Evolutionary conservation across 352 stramenopile species (phyloP), one percentile per base, ranked within the genome.

Genomic region (Bremia lactucae): DNA sequence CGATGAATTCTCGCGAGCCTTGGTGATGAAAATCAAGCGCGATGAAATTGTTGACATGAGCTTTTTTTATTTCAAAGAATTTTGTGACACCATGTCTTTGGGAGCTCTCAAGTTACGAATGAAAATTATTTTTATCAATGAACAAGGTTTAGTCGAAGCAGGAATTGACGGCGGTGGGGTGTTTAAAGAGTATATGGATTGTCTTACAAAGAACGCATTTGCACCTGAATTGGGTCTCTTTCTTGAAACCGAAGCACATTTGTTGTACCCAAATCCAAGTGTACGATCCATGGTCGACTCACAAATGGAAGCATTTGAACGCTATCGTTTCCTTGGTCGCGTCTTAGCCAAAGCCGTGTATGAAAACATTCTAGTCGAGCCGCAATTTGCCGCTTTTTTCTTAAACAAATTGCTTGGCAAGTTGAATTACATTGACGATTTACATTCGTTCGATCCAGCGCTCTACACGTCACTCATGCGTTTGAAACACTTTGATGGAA

Each of bases 171-270:
- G 94, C 22, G 96, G 96, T 8, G 96, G 96, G 3, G 74, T 99
- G 5, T 98, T 98, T 52, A 98, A 98, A 64, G 96, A 98, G 48
- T 98, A 95, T 49, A 60, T 97, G 61, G 86, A 97, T 65, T 39
- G 56, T 31, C 65, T 98, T 11, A 94, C 75, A 21, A 88, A 80
- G 15, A 65, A 79, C 33, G 88, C 87, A 4, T 99, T 99, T 20
- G 82, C 73, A 0, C 73, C 73, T 2, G 68, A 87, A 46, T 75
- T 68, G 21, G 64, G 64, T 4, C 72, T 69, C 21, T 98, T 99
- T 58, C 37, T 85, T 6, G 59, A 65, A 33, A 97, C 84, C 6
- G 59, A 74, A 13, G 65, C 87, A 6, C 75, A 81, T 4, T 49
- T 95, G 3, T 64, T 98, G 55, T 99, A 98, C 45, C 96, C 96